These are phyloP conservation scores for Clavispora santaluciae DNA, from an alignment of 805 yeast genomes.

Conservation along the genomic window DNA sequence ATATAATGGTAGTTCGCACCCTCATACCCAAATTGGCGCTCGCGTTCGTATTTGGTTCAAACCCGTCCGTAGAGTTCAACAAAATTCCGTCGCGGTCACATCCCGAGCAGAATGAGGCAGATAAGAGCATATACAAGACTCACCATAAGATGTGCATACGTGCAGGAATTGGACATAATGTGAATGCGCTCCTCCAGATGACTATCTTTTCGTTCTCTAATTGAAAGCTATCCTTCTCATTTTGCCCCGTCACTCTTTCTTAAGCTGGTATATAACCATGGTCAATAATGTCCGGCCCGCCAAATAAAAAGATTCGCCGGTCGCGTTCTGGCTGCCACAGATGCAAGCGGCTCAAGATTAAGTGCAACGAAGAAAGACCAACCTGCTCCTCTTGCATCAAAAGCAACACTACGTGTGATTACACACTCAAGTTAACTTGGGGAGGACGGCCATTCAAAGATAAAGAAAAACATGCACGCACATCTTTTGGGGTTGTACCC, in stretches of 20 bases:
- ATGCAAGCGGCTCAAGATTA: slow-evolving; percentile 58
- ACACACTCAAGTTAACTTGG: slow-evolving; percentile 61
- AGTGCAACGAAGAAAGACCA: slow-evolving; percentile 70
- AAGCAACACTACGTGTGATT: slow-evolving; percentile 50
- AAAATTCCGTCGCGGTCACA: too few species aligned
- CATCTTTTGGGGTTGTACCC: neutral
- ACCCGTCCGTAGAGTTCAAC: too few species aligned
- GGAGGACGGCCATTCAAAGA: slow-evolving; percentile 66
- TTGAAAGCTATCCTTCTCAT: neutral
- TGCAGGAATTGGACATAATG: neutral
- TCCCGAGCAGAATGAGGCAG: too few species aligned
- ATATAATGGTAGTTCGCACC: too few species aligned
- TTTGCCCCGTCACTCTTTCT: too few species aligned
- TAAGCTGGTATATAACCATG: neutral
- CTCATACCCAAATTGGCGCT: too few species aligned
- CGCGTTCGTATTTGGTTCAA: too few species aligned
- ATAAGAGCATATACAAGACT: too few species aligned
- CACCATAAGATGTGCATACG: too few species aligned
- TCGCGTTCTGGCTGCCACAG: slow-evolving; percentile 58
- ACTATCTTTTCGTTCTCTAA: neutral
- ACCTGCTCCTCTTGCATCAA: slow-evolving; percentile 52
- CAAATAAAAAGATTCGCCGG: slow-evolving; percentile 29
- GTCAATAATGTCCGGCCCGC: neutral
- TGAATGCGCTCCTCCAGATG: neutral
- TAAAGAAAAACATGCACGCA: slow-evolving; percentile 21